These are phyloP conservation scores for Magnusiomyces ingens DNA, from an alignment of 1,139 yeast species.

Conservation along the genomic window DNA sequence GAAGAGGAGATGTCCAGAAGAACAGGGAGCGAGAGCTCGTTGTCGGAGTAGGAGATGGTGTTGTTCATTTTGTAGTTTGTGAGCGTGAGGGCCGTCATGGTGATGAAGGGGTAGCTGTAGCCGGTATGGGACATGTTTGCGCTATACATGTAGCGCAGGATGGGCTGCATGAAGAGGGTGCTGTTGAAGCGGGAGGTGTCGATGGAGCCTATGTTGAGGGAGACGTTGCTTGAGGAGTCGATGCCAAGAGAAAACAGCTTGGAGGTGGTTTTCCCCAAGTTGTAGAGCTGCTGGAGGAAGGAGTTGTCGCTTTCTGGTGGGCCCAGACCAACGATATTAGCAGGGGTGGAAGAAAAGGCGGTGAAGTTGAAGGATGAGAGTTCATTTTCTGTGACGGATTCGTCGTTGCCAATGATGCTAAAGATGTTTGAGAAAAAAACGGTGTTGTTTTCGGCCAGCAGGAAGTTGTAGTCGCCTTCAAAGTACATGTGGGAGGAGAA, in stretches of 20 bases:
- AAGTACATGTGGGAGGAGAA: slow-evolving; percentile 11
- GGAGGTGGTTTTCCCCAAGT: slow-evolving; percentile 12
- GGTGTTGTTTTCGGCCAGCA: slow-evolving; percentile 17
- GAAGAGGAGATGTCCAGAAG: slow-evolving; percentile 53
- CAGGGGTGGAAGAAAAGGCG: slow-evolving; percentile 11
- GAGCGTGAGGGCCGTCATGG: slow-evolving; percentile 48
- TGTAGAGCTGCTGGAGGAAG: slow-evolving; percentile 12
- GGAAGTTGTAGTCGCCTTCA: slow-evolving; percentile 17
- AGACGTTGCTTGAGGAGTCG: slow-evolving; percentile 11
- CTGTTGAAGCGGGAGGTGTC: slow-evolving; percentile 19
- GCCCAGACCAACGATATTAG: slow-evolving; percentile 24
- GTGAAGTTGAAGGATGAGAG: background rate
- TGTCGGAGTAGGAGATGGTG: slow-evolving; percentile 7
- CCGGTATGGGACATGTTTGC: slow-evolving; percentile 31
- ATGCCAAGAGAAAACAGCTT: slow-evolving; percentile 19
- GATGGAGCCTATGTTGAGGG: slow-evolving; percentile 22
- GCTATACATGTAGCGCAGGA: slow-evolving; percentile 9
- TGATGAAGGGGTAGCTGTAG: slow-evolving; percentile 44
- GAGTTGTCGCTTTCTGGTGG: slow-evolving; percentile 10
- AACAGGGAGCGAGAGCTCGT: slow-evolving; percentile 40
- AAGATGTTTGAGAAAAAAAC: slow-evolving; percentile 8
- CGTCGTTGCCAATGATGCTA: slow-evolving; percentile 4
- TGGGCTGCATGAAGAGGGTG: slow-evolving; percentile 21
- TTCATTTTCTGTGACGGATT: slow-evolving; percentile 4
- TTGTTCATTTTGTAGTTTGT: slow-evolving; percentile 33